Conservation (phyloP, 139 green algal species). For the Spirogloea muscicola region DNA sequence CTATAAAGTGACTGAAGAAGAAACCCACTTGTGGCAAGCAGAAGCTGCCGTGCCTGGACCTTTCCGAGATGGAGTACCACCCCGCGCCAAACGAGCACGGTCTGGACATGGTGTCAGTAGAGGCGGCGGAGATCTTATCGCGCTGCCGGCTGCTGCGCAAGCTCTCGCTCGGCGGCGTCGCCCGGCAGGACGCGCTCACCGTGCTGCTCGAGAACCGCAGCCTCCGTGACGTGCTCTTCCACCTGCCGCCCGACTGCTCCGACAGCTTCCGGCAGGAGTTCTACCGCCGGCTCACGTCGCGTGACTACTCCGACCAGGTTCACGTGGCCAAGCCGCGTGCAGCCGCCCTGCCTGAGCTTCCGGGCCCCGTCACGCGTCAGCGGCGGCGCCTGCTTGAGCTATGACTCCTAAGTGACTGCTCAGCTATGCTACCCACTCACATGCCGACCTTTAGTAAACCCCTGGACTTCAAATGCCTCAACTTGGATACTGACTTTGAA, state of each 20-base stretch:
- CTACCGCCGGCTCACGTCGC: conserved; percentile 8
- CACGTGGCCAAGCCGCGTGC: too few relatives aligned
- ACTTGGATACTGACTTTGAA: too few relatives aligned
- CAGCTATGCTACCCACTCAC: too few relatives aligned
- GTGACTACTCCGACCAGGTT: conserved; percentile 16
- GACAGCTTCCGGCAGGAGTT: conserved; percentile 9
- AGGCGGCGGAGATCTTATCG: conserved; percentile 6
- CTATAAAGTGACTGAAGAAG: too few relatives aligned
- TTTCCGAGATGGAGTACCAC: not conserved
- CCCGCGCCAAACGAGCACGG: not conserved
- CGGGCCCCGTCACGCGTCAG: too few relatives aligned
- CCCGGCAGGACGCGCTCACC: conserved; percentile 1
- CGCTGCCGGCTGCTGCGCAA: not conserved
- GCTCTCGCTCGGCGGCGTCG: conserved; percentile 8
- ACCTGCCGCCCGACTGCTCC: conserved; percentile 17
- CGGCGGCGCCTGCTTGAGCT: too few relatives aligned
- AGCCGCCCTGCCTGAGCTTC: too few relatives aligned
- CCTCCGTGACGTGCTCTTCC: conserved; percentile 10
- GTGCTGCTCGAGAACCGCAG: conserved; percentile 13
- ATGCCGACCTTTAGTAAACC: too few relatives aligned
- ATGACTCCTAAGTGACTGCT: too few relatives aligned
- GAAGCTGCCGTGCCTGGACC: conserved; percentile 2
- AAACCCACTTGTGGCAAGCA: too few relatives aligned
- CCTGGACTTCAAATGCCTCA: too few relatives aligned
- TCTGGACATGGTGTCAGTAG: conserved; percentile 5